These are phyloP conservation scores for Penicillium thymicola DNA, from an alignment of 2,329 filamentous ascomycete genomes.

Conservation along the genomic window DNA sequence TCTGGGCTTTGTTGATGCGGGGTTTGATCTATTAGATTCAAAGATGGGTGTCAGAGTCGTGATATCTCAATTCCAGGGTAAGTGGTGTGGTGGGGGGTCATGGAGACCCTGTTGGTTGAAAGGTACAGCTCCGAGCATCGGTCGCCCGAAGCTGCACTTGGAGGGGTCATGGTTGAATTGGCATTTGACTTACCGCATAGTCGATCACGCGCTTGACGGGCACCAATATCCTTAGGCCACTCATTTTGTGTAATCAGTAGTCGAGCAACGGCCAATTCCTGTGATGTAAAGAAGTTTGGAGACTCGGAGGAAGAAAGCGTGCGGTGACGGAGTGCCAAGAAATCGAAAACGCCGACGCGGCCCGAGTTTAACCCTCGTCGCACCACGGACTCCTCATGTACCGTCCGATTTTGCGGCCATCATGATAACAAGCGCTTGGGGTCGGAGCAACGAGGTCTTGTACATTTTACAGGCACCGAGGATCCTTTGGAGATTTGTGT, in stretches of 20 bases:
- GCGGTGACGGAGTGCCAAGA: constrained; percentile 34
- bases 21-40: constrained; percentile 59
- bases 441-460: neutral
- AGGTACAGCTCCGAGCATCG: constrained; percentile 6
- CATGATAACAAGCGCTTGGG: neutral
- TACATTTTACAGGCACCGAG: neutral
- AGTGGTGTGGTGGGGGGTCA: neutral
- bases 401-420: neutral
- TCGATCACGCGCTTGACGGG: constrained; percentile 83
- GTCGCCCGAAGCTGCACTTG: constrained; percentile 2
- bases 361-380: constrained; percentile 29
- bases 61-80: neutral
- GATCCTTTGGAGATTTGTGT: neutral
- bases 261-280: constrained; percentile 12
- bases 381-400: constrained; percentile 13
- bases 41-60: neutral
- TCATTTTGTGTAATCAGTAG: constrained; percentile 37
- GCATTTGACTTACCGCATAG: constrained; percentile 65
- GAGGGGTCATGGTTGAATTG: neutral
- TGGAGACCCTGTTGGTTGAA: neutral
- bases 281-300: constrained; percentile 11
- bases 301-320: constrained; percentile 14
- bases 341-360: constrained; percentile 31
- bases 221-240: constrained; percentile 67
- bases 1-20: constrained; percentile 68